phyloP scores from a whole-genome alignment of 805 yeast genomes.

The Wickerhamomyces chaumierensis region DNA sequence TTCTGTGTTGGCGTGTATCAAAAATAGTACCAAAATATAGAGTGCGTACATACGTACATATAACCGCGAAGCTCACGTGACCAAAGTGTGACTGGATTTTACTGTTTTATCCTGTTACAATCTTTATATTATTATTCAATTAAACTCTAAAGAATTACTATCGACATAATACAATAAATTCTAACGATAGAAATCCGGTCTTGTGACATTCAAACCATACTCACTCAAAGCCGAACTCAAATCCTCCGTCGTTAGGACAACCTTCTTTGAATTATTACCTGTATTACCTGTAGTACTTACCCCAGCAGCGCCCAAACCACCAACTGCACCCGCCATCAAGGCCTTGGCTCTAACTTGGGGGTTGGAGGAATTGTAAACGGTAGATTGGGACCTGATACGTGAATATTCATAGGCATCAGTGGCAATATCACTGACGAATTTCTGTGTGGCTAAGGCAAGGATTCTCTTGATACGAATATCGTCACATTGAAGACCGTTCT shows the following conservation, averaged over 20 bases:
- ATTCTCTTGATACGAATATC: constrained; percentile 63
- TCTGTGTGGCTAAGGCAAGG: constrained; percentile 91
- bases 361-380: constrained; percentile 76
- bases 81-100: too few species aligned
- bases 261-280: constrained; percentile 52
- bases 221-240: constrained; percentile 86
- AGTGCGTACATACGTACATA: too few species aligned
- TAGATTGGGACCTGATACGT: constrained; percentile 76
- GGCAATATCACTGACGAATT: constrained; percentile 87
- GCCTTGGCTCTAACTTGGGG: constrained; percentile 83
- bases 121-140: too few species aligned
- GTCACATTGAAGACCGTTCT: constrained; percentile 73
- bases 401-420: constrained; percentile 95
- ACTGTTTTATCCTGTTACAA: too few species aligned
- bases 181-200: constrained; percentile 91
- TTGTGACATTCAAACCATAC: constrained; percentile 77
- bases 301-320: constrained; percentile 26
- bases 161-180: too few species aligned
- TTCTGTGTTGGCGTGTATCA: too few species aligned
- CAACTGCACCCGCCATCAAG: constrained; percentile 47
- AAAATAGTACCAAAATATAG: too few species aligned
- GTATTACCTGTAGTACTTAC: constrained; percentile 37
- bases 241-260: constrained; percentile 87
- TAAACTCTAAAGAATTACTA: too few species aligned
- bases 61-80: too few species aligned